Evolutionary conservation across 179 eudicot species (phyloP), one percentile per base, ranked within the genome.

Genomic region (Spergularia azorica): DNA sequence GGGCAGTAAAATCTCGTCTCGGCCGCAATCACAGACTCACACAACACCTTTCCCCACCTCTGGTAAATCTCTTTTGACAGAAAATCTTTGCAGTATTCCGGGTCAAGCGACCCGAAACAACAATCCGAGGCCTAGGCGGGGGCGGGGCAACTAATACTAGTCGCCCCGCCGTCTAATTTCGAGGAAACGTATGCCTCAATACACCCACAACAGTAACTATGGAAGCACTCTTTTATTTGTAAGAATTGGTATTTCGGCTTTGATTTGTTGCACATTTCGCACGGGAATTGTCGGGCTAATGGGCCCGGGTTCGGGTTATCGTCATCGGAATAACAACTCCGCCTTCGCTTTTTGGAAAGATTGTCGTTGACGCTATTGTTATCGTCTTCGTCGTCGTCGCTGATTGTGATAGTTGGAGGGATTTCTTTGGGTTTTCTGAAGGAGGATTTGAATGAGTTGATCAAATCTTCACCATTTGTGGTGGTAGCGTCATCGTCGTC

Each of bases 1-100:
- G 90, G 90, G n/a, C 90, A 88, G 60, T 82, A 87, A 52, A 84
- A 9, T 46, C 63, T 86, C 17, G 82, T 77, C 7, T 86, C 81
- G 17, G 73, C 80, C 0, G 69, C 74, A 15, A 88, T 78, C 9
- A 76, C 63, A 0, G 86, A 83, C 75, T 68, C 75, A 73, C 86
- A 84, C 2, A 86, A 80, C 38, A 26, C 3, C 43, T 63, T 38
- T 17, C 67, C 67, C 67, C 67, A 63, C 46, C n/a, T 7, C 32
- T 10, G 15, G 3, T 9, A 63, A 21, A 38, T 8, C 67, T 38
- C 67, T 12, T 4, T 38, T 3, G 41, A 4, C 0, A 63, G 5
- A 3, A 63, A 9, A 26, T 63, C 67, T 7, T 63, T 63, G 9
- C 67, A 63, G n/a, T 26, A 63, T 14, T 63, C 67, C 7, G 67